Base-by-base conservation (phyloP, 2,329 filamentous ascomycete species). In the Botryotinia globosa region DNA sequence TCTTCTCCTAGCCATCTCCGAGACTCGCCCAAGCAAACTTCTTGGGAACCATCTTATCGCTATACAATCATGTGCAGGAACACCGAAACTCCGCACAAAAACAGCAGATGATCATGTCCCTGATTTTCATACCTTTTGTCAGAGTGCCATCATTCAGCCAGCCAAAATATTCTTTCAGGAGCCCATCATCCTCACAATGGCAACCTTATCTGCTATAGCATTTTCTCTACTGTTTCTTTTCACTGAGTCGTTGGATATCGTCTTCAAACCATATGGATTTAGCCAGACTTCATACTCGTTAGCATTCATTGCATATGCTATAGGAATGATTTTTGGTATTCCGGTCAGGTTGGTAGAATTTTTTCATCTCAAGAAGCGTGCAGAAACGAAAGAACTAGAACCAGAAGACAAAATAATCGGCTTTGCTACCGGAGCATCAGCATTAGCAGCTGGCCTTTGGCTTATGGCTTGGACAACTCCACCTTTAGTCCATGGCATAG, bases 201-300 rank as follows among this genome's bases (percentile, higher is more conserved):
- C 84, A 0, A 78, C 84, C 34, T 83, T 86, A 74, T 83, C 81
- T 14, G 82, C 82, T 14, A 77, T 83, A 25, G 81, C 82, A 10
- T 85, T 83, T 75, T 83, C 81, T 0, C 78, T 86, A n/a, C 82
- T 86, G 39, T 87, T 86, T 74, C 81, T 86, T 5, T 85, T 85
- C 74, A 83, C 84, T 0, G 84, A 85, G 78, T 81, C 83, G 0
- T 75, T 86, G 0, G 78, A 80, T 1, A 75, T 80, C 0, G 81
- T 86, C 5, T 86, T 84, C 75, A 71, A 79, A 7, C 79, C 6
- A 76, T 83, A 68, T 80, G 80, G 6, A 81, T 85, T 74, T 74
- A 78, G 4, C 71, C 32, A 74, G 2, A 75, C 80, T 1, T 76
- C 82, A 6, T 77, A 83, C 0, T 83, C 82, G 0, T 77, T 85